Percentiles rank a stretch among this genome's conserved stretches.
Evolutionary conservation across 441 rosid species (phyloP).

Genomic region (Adansonia grandidieri): DNA sequence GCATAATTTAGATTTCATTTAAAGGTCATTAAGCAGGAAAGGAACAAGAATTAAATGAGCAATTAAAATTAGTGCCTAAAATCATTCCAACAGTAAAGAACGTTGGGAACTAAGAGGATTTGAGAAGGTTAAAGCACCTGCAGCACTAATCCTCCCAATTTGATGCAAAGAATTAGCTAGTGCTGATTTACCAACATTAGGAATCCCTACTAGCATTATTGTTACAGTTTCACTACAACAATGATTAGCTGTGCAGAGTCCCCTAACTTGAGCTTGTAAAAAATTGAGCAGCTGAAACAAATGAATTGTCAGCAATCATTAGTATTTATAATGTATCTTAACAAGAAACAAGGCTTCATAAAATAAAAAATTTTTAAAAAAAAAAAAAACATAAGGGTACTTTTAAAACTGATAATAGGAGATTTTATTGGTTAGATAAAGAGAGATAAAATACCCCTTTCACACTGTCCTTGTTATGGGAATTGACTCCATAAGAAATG

Average conservation of each 20-base stretch:
- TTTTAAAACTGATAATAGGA: background rate
- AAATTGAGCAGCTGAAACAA: constrained; percentile 64
- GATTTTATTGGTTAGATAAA: background rate
- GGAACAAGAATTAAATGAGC: background rate
- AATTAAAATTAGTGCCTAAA: background rate
- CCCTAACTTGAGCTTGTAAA: constrained; percentile 67
- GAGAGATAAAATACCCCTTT: constrained; percentile 48
- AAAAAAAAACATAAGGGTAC: background rate
- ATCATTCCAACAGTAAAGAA: background rate
- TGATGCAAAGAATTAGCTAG: constrained; percentile 74
- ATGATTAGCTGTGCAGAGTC: constrained; percentile 49
- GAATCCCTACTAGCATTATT: constrained; percentile 75
- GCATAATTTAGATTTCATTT: constrained; percentile 1
- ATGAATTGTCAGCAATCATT: background rate
- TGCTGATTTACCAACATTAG: constrained; percentile 87
- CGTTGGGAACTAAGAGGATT: background rate
- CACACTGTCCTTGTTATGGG: constrained; percentile 71
- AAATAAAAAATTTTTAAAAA: background rate
- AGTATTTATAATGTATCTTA: background rate
- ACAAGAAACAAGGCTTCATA: background rate
- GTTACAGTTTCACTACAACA: constrained; percentile 49
- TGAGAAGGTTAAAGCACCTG: constrained; percentile 40
- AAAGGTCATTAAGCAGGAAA: background rate
- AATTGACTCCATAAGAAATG: constrained; percentile 58
- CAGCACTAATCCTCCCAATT: constrained; percentile 78